Base-by-base conservation (phyloP, 148 eudicot species). In the Fagopyrum tataricum region DNA sequence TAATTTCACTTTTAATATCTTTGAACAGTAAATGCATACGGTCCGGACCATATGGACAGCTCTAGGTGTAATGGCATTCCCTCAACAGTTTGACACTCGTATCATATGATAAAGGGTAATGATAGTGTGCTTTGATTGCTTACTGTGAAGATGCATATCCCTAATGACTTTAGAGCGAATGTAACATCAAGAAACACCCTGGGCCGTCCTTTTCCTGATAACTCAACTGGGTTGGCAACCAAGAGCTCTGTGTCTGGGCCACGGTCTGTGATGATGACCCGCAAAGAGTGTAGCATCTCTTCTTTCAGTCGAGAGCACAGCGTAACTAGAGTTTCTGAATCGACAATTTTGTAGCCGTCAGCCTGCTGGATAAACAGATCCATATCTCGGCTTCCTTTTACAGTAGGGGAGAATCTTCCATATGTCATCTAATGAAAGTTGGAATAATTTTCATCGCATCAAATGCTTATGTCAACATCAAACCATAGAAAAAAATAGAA, bases 241-340 rank as follows among this genome's bases (percentile, higher is more conserved):
- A 91, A 68, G 61, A 91, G 86, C 79, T 91, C 97, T 3, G 95
- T 84, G 71, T 91, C 97, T 76, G 97, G 97, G 40, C 97, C 97
- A 64, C 97, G 92, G 68, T 84, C 85, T 20, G 90, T 81, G 70
- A 91, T 84, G 26, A 86, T 80, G 47, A 89, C 97, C 24, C 97
- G 87, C 74, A 91, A 71, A 15, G 95, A 92, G 73, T 91, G 97
- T 79, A 91, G 90, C 88, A 91, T 85, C 79, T 91, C 95, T 76
- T 82, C 75, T 80, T 84, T 89, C 73, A 91, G 82, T 74, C 82
- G 80, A 72, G 88, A 83, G 74, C 89, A 89, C 21, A 91, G 72
- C 20, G 79, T 72, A n/a, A 78, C 68, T 81, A 82, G 85, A 76
- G 79, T 82, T 71, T 89, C 89, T 18, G 85, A 79, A 55, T 87